phyloP scores from a whole-genome alignment of 2,329 filamentous ascomycete species.

The Trichoderma citrinoviride region DNA sequence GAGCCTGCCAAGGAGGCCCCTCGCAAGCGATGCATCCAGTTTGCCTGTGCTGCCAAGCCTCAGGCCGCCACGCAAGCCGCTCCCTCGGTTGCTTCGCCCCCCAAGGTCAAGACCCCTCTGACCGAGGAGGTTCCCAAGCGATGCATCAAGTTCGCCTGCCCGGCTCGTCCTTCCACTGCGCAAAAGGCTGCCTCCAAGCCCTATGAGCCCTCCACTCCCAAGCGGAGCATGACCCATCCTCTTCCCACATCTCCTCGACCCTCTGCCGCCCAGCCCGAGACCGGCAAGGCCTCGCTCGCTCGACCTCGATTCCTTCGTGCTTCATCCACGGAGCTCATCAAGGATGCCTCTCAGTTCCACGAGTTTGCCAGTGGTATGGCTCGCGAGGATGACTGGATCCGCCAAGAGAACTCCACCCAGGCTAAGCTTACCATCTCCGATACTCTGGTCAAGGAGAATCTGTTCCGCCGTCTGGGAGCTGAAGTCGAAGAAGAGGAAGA shows the following conservation, averaged over 20 bases:
- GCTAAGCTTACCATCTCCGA: constrained; percentile 83
- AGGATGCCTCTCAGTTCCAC: constrained; percentile 69
- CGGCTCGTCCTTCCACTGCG: constrained; percentile 49
- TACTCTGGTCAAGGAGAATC: constrained; percentile 84
- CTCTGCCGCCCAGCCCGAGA: constrained; percentile 21
- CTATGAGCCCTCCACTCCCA: constrained; percentile 34
- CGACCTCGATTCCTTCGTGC: constrained; percentile 51
- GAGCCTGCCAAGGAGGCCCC: constrained; percentile 31
- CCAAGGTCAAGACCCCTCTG: constrained; percentile 32
- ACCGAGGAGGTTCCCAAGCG: constrained; percentile 48
- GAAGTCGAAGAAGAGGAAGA: constrained; percentile 89
- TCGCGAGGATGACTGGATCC: constrained; percentile 88
- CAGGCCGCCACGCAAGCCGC: constrained; percentile 41
- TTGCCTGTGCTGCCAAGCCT: constrained; percentile 74
- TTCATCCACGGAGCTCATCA: constrained; percentile 48
- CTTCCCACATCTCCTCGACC: constrained; percentile 29
- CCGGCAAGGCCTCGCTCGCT: constrained; percentile 28
- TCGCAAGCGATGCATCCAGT: constrained; percentile 87
- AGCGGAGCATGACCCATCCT: constrained; percentile 29
- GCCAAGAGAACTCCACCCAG: constrained; percentile 61
- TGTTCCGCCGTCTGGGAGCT: constrained; percentile 78
- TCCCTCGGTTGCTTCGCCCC: constrained; percentile 28
- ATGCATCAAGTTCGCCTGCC: constrained; percentile 75
- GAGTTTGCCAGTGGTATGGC: constrained; percentile 84
- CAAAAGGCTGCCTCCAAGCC: constrained; percentile 39